Evolutionary conservation across 805 yeast species (phyloP), one percentile per base, ranked within the genome.

Genomic region (Tetrapisispora namnaoensis): DNA sequence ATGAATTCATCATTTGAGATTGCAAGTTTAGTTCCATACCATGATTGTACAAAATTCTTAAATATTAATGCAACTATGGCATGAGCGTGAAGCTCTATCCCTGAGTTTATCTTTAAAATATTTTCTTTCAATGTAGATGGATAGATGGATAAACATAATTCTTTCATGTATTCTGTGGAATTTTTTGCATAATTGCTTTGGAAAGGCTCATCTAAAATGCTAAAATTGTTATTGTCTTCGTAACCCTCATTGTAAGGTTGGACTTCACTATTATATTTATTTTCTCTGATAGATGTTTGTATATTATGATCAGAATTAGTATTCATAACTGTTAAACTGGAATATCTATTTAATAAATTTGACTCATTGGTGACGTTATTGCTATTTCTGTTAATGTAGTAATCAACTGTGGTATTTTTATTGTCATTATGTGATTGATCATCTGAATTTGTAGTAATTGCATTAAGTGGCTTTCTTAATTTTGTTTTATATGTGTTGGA

Each of bases 11-110:
- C 55, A 44, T 61, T 61, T 7, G 51, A 20, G 1, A 65, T 55
- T 9, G 62, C 59, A 4, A 65, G 57, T 47, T 61, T 65, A n/a
- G 49, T 34, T 14, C 67, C 67, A 48, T 63, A 63, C 69, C 69
- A 65, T 14, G 59, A 45, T 6, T 45, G 46, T 9, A 65, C 46
- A 46, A 58, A 63, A 45, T 60, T 63, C 44, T 59, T 52, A 21
- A 60, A 45, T 11, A 63, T 45, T 35, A 65, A 51, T 9, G 61
- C 56, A 38, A 54, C 30, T 11, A 65, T 54, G 6, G 67, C 58
- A 42, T 58, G 54, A 1, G 56, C 37, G n/a, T 59, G 52, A 30
- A 65, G 49, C 21, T 56, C 55, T 1, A 50, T 27, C 10, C 35
- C 37, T 11, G 42, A 28, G 5, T 53, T 44, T 34, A 59, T 24